Base-by-base conservation (phyloP, 371 early-diverging fungal genomes). In the Syncephalastrum racemosum region DNA sequence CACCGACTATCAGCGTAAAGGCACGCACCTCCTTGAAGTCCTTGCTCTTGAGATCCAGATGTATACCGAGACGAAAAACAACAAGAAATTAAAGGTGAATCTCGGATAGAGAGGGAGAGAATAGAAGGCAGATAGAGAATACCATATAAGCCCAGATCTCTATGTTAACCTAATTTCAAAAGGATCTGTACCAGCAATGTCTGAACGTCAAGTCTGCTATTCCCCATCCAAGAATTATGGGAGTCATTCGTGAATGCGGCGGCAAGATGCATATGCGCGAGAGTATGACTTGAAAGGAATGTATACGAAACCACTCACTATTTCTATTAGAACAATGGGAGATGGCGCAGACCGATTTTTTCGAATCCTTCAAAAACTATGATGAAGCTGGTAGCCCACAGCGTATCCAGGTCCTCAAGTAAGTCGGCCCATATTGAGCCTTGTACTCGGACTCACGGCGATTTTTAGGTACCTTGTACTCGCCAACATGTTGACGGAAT, bases 181-280 rank as follows among this genome's bases (percentile, higher is more conserved):
- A 86, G 84, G 86, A 81, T 31, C 66, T 94, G 23, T 98, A 95
- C 64, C 87, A 92, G 54, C 91, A 93, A 68, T 93, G 94, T 63
- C 62, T 93, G 24, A 74, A 79, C 36, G 90, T 98, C 55, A 91
- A 90, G 67, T 93, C 94, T 1, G 97, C 97, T 14, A 94, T 96
- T 27, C 94, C 98, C 3, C 96, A 95, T 66, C 97, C 97, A 31
- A 82, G 94, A 18, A 93, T 95, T 70, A 94, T 95, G 94, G 97
- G 95, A 31, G 89, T 95, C 24, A 95, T 98, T 62, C 88, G 93
- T 50, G 97, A 96, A 75, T 95, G 95, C 65, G 98, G 97, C 46
- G 98, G 97, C 31, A 98, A 96, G 69, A 95, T 98, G 95, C 91
- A 94, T 70, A 96, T 97, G 96, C 75, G 82, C 48, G 96, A 96